phyloP scores from a whole-genome alignment of 805 yeast species.

The Nakazawaea populi region DNA sequence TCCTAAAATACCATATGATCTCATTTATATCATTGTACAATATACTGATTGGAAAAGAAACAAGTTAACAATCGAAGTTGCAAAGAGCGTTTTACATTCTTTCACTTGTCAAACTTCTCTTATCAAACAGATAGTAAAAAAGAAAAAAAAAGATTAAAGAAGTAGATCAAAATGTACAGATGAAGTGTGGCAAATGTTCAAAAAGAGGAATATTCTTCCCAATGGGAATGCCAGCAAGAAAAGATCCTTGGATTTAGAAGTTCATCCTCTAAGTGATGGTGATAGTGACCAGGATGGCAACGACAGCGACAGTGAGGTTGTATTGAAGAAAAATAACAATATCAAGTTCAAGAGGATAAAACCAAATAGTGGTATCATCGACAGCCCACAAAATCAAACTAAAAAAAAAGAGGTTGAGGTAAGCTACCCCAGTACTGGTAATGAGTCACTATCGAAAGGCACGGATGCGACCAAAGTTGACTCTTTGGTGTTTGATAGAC shows the following conservation, averaged over 20 bases:
- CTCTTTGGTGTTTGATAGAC: constrained; percentile 17
- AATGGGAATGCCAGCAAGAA: constrained; percentile 1
- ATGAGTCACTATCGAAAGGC: neutral
- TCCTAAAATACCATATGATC: too few relatives aligned
- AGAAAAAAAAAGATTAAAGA: too few relatives aligned
- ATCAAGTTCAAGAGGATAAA: neutral
- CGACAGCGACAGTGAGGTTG: neutral
- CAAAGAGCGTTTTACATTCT: too few relatives aligned
- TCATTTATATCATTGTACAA: too few relatives aligned
- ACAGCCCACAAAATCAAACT: too few relatives aligned
- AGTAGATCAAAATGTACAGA: too few relatives aligned
- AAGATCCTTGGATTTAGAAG: neutral
- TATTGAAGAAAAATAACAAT: constrained; percentile 7
- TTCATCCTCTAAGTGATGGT: constrained; percentile 5
- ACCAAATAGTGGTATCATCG: neutral
- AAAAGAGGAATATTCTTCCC: constrained; percentile 24
- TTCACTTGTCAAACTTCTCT: too few relatives aligned
- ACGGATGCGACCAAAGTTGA: constrained; percentile 16
- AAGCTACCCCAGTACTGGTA: neutral
- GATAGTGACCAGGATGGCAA: neutral
- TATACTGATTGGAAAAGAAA: too few relatives aligned
- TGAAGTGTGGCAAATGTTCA: constrained; percentile 26
- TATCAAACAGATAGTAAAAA: too few relatives aligned
- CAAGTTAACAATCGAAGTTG: too few relatives aligned
- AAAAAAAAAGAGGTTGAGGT: neutral